Base-by-base conservation (phyloP, 768 basidiomycete genomes). In the Trametes cubensis region DNA sequence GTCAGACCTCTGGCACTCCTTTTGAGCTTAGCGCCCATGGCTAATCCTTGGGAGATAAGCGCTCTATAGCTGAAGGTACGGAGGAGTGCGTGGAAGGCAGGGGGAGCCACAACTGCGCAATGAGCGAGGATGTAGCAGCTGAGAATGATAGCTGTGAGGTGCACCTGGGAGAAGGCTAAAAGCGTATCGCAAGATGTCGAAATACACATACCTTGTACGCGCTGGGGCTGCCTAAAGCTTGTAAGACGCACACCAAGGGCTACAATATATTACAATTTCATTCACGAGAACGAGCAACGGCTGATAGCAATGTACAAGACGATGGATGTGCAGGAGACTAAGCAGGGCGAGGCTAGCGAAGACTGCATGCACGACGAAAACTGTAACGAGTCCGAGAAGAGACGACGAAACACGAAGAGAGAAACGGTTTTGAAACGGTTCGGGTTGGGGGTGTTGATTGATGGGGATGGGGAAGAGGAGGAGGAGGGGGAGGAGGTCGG, bases 341-440 rank as follows among this genome's bases (percentile, higher is more conserved):
- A 47, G 57, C 48, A 58, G 48, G 48, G 48, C 57, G 25, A 58
- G 5, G 57, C 57, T 58, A 58, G 57, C 57, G 39, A 50, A 28
- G 47, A 28, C 47, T 40, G 47, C 40, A 28, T 46, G 44, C 56
- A 58, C 56, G 18, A 49, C 47, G 46, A 26, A 20, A 21, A 13
- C 11, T 21, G 7, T 21, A 2, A 47, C n/a, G 42, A 55, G 54
- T 46, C 54, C 54, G 42, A 28, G 40, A 3, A 25, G 30, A 39
- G 46, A 47, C 44, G 41, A 47, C 21, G 34, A 28, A 21, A 18
- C 13, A 38, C 14, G 28, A 46, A 45, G 3, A 38, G 49, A 50
- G 7, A 30, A n/a, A 18, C 18, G 45, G 11, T 14, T 23, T 21
- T 45, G n/a, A n/a, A 20, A 20, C n/a, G n/a, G 44, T 28, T 28